A percentile compares a stretch with the other conserved stretches of the same genome.
These are phyloP conservation scores for Hanseniaspora nectarophila DNA, from an alignment of 805 yeast species.

Conservation along the genomic window DNA sequence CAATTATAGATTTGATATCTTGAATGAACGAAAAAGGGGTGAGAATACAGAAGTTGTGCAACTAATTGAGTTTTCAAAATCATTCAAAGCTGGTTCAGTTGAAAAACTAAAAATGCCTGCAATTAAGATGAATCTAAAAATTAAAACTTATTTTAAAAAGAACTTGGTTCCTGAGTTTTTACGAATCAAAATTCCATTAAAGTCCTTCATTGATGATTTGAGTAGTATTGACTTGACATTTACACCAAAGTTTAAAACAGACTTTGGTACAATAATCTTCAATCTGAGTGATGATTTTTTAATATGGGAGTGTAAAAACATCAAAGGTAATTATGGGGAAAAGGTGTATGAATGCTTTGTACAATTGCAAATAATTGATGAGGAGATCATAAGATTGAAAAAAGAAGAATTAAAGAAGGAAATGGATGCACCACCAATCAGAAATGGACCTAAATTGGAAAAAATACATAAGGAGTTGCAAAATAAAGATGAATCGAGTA, in stretches of 20 bases:
- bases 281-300: conserved; percentile 58
- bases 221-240: conserved; percentile 33
- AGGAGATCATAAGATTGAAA: conserved; percentile 20
- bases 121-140: conserved; percentile 22
- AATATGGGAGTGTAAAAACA: conserved; percentile 57
- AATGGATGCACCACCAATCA: conserved; percentile 31
- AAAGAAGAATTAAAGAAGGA: conserved; percentile 23
- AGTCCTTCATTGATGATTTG: conserved; percentile 28
- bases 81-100: not conserved
- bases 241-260: conserved; percentile 57
- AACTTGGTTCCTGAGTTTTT: conserved; percentile 28
- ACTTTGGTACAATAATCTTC: conserved; percentile 57
- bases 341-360: conserved; percentile 43
- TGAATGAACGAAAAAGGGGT: not conserved
- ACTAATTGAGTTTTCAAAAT: not conserved
- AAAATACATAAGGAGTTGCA: conserved; percentile 28
- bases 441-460: conserved; percentile 27
- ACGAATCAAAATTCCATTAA: conserved; percentile 26
- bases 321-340: conserved; percentile 48
- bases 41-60: conserved; percentile 29
- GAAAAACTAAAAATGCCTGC: conserved; percentile 22
- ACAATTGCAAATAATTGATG: conserved; percentile 33
- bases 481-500: conserved; percentile 8
- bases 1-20: conserved; percentile 27
- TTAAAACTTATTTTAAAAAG: conserved; percentile 28